Base-by-base conservation (phyloP, 2,329 filamentous ascomycete genomes). In the Aspergillus sp. region DNA sequence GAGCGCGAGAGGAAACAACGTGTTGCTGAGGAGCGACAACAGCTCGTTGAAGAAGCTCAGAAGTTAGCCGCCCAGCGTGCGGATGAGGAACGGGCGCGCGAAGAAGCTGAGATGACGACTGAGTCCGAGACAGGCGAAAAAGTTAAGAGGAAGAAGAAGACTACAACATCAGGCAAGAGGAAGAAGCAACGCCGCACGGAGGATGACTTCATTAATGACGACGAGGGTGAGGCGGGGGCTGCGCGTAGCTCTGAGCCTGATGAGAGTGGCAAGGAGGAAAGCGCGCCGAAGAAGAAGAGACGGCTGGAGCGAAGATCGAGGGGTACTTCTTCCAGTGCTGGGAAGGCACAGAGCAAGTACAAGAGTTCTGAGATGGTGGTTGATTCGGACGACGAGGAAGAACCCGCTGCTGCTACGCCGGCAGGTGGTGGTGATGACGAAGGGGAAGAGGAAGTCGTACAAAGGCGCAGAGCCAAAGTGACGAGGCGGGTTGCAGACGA, bases 321-420 rank as follows among this genome's bases (percentile, higher is more conserved):
- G 34, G 68, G 67, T 51, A 22, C 15, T 30, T 5, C 48, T 42
- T 3, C 22, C 30, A 36, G 34, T 26, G 20, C 8, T 41, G 34
- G 18, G 48, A 76, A 70, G 66, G 69, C 64, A 66, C 74, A 63
- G 63, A 75, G 74, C 72, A 96, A 96, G 75, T 96, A 85, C 81
- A 96, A 96, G 82, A 93, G 89, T 50, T 87, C 84, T 2, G 92
- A 96, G 74, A 85, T 92, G 61, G 86, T 96, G 26, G 88, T 91
- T 44, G 89, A 93, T 61, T 91, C 88, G 59, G 88, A 90, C 45
- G 69, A 70, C 3, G 68, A 71, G 12, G 69, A 68, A 7, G 84
- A 83, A 12, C 81, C 81, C 3, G 50, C 73, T 24, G 74, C 74
- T 42, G 72, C 64, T 17, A 66, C 67, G 7, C 66, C 58, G 48